These are phyloP conservation scores for Fraxinus nigra DNA, from an alignment of 305 asterid species.

Conservation along the genomic window DNA sequence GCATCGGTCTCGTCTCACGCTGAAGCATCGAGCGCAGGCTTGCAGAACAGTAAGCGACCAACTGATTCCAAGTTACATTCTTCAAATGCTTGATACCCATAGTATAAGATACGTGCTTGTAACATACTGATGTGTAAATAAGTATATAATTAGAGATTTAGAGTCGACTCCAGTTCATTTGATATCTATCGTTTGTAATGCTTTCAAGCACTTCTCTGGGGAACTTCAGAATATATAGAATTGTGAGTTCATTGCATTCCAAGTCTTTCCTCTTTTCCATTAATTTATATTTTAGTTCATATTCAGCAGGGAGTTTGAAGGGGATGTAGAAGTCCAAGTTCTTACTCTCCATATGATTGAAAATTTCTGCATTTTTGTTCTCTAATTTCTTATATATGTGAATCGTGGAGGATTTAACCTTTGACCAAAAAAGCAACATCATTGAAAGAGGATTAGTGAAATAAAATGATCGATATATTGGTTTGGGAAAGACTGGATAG, in stretches of 20 bases:
- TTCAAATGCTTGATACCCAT: conserved; percentile 23
- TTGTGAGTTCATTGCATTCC: neutral
- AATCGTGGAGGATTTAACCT: neutral
- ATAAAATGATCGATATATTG: neutral
- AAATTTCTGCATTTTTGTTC: neutral
- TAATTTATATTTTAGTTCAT: neutral
- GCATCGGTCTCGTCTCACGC: conserved; percentile 53
- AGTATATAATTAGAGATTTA: neutral
- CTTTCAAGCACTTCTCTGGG: neutral
- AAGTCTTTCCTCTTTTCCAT: neutral
- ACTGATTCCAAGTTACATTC: conserved; percentile 42
- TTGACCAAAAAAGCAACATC: neutral
- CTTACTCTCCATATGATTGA: neutral
- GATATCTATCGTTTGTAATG: neutral
- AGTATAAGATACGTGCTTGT: conserved; percentile 14
- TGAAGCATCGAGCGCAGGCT: conserved; percentile 53
- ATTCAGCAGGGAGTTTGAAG: neutral
- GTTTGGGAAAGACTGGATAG: neutral
- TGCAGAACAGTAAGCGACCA: conserved; percentile 48
- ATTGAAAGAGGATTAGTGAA: neutral
- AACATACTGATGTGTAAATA: conserved; percentile 16
- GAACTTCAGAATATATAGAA: neutral
- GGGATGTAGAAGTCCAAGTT: neutral
- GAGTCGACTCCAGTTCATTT: neutral
- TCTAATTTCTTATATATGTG: neutral